Base-by-base conservation (phyloP, 176 grass and related monocot genomes). In the Oryza glaberrima region DNA sequence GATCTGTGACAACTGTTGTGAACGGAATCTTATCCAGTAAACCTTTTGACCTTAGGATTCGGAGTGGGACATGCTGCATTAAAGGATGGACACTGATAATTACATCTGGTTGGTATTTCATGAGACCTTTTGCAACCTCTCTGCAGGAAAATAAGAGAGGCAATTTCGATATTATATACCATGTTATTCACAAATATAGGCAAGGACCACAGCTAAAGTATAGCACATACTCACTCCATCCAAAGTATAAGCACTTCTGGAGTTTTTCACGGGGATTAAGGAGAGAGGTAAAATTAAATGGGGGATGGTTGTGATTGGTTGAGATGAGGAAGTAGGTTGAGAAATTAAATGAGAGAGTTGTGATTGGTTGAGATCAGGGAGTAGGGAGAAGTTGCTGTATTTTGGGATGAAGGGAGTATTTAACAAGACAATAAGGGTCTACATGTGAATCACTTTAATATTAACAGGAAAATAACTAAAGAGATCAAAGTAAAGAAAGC, bases 71-170 rank as follows among this genome's bases (percentile, higher is more conserved):
- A 75, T 99, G 96, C 86, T 99, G 96, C 96, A 99, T 99, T 72
- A 99, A 87, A 65, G 96, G 96, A 91, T 99, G 96, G 64, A 99
- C 96, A 84, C 96, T 99, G 79, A 99, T 99, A 79, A 99, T 99
- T 68, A 99, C 94, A 91, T 99, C 93, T 26, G 96, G 96, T 71
- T 99, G 93, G 81, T 99, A 99, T 73, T 99, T 91, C 93, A 99
- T 94, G 76, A 99, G 84, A 67, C 96, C 96, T 92, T 96, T 99
- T 58, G 89, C 90, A 84, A 99, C 96, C 79, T 99, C 96, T 81
- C 96, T 99, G 86, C 84, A 84, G 34, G 9, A 66, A 65, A 74
- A 75, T 11, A 69, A 45, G 12, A 35, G 15, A 36, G 28, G 36
- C 15, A 87, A 44, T 25, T 51, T 80, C 28, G 15, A 75, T n/a